Evolutionary conservation across 75 land plant species (phyloP).

Genomic region (Cryptomeria japonica): DNA sequence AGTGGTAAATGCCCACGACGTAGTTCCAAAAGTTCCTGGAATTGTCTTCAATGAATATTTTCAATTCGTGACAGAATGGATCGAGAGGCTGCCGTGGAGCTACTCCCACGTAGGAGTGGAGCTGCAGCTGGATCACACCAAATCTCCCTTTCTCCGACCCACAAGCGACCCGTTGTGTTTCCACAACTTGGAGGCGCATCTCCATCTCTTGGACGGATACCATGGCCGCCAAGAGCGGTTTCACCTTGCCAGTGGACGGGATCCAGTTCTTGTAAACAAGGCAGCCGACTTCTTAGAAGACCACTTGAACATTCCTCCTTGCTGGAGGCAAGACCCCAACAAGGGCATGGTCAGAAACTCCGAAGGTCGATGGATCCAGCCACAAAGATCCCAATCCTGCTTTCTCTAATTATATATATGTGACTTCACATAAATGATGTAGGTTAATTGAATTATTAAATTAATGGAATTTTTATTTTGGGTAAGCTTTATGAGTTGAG

Average conservation of each 20-base stretch:
- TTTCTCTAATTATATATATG: no score
- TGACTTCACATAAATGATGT: no score
- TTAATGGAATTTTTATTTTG: no score
- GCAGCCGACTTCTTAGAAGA: constrained; percentile 8
- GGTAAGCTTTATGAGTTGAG: no score
- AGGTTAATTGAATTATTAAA: no score
- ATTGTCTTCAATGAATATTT: constrained; percentile 14
- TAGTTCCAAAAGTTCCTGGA: constrained; percentile 31
- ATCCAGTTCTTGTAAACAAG: constrained; percentile 32
- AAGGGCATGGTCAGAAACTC: constrained; percentile 16
- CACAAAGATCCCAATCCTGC: neutral
- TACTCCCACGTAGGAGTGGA: constrained; percentile 27
- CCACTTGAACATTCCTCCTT: constrained; percentile 13
- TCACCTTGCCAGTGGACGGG: constrained; percentile 9
- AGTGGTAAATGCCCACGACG: constrained; percentile 22
- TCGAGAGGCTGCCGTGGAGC: constrained; percentile 5
- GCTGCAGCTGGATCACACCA: constrained; percentile 14
- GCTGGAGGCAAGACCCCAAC: constrained; percentile 27
- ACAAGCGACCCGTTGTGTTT: constrained; percentile 13
- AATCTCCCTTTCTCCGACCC: constrained; percentile 18
- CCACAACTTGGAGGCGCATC: constrained; percentile 26
- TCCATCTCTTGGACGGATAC: constrained; percentile 30
- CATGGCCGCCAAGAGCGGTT: constrained; percentile 19
- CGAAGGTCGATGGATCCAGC: constrained; percentile 19
- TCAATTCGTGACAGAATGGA: neutral